Evolutionary conservation across 2,329 filamentous ascomycete genomes (phyloP), one percentile per base, ranked within the genome.

Genomic region (Paracamarosporium sp.): DNA sequence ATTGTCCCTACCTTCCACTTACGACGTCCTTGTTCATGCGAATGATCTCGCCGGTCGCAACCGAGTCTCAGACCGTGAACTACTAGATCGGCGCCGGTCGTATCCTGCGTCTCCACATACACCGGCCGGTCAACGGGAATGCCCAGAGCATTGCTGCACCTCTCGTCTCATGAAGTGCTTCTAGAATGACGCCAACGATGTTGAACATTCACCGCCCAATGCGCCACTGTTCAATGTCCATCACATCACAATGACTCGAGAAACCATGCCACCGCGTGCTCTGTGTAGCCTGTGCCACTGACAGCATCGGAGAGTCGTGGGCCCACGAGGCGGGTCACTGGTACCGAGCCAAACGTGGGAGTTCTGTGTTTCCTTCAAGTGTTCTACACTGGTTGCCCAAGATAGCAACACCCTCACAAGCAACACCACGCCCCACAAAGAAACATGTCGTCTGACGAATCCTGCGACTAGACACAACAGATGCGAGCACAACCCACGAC

Each of bases 251-350:
- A 20, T 36, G 20, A 48, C 25, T 36, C 45, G 33, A 50, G 35
- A 6, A 40, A 41, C 51, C 51, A 30, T 25, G 45, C 36, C 44
- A 15, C 30, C 46, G 52, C 52, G 52, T 53, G 53, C 30, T 28
- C 38, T 33, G 52, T 55, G 52, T 53, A 36, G 40, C 48, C 11
- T 47, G 46, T 55, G 25, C 40, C 33, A 55, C 52, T 25, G 12
- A 44, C 25, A 46, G 13, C 38, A 6, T 50, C 46, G 31, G 25
- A 54, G 20, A 31, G 25, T 27, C 38, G 6, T 43, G 43, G 31
- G 50, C 24, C 51, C 35, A 48, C 53, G 47, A 53, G 13, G 48
- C 22, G 20, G 46, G 46, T 43, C 33, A 35, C 28, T 50, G 50
- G 52, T 55, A 48, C 56, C 41, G 56, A 56, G 17, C 38, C 27